Evolutionary conservation across 2,329 filamentous ascomycete species (phyloP).

Genomic region (Monilinia vaccinii-corymbosi): DNA sequence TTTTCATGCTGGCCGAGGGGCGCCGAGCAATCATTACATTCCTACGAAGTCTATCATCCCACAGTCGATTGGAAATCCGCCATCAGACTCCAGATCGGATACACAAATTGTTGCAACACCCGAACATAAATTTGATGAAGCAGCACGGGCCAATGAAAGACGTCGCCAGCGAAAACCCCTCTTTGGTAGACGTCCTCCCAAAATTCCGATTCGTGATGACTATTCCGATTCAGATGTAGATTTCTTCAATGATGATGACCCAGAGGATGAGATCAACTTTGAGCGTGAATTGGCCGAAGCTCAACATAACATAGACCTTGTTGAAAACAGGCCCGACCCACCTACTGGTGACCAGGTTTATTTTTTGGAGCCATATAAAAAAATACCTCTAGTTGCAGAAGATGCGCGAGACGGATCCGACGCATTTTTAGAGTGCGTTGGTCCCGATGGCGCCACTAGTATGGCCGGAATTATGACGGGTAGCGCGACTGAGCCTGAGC

Average conservation of each 20-base stretch:
- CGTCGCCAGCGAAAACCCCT: conserved; percentile 15
- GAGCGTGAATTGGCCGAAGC: conserved; percentile 26
- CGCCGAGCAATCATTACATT: background rate
- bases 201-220: conserved; percentile 12
- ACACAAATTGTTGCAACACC: background rate
- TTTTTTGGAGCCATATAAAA: conserved; percentile 18
- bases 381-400: conserved; percentile 5
- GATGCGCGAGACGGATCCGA: background rate
- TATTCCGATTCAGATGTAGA: conserved; percentile 25
- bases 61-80: background rate
- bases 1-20: conserved; percentile 7
- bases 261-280: conserved; percentile 24
- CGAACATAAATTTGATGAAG: background rate
- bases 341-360: conserved; percentile 10
- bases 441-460: background rate
- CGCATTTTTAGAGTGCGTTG: background rate
- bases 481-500: background rate
- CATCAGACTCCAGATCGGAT: background rate
- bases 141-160: background rate
- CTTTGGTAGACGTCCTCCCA: conserved; percentile 16
- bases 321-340: conserved; percentile 17
- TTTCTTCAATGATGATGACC: conserved; percentile 26
- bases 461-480: background rate
- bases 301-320: conserved; percentile 17
- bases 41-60: background rate